Evolutionary conservation across 2,329 filamentous ascomycete genomes (phyloP).

Genomic region (Trichoderma cornu-damae): DNA sequence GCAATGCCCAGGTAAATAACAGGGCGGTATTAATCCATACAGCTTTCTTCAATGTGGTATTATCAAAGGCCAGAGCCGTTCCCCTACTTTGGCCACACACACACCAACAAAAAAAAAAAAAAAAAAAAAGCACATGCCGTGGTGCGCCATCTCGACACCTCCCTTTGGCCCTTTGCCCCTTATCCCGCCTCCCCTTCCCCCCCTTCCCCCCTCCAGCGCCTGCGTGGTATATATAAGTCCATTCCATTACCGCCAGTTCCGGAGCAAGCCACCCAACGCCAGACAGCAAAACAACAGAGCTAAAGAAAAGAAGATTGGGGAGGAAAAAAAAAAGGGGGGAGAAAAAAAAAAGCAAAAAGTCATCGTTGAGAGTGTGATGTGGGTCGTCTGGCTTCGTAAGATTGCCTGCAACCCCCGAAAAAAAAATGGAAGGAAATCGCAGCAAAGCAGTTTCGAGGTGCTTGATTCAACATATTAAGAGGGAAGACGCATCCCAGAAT

Average conservation of each 20-base stretch:
- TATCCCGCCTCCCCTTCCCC: slow-evolving; percentile 1
- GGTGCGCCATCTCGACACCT: neutral
- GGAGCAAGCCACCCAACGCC: slow-evolving; percentile 24
- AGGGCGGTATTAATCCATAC: slow-evolving; percentile 24
- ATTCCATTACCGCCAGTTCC: slow-evolving; percentile 21
- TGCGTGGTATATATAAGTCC: slow-evolving; percentile 19
- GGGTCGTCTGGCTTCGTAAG: slow-evolving; percentile 21
- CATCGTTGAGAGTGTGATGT: slow-evolving; percentile 18
- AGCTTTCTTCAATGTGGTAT: slow-evolving; percentile 17
- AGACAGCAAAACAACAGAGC: slow-evolving; percentile 18
- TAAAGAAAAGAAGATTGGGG: slow-evolving; percentile 1
- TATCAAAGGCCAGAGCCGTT: slow-evolving; percentile 10
- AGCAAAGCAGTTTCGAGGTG: neutral
- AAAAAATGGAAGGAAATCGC: neutral
- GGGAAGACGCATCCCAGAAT: neutral
- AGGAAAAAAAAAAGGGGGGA: neutral
- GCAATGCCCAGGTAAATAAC: slow-evolving; percentile 14
- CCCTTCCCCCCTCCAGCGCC: slow-evolving; percentile 1
- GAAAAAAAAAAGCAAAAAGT: neutral
- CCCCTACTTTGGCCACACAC: neutral
- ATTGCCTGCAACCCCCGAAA: slow-evolving; percentile 11
- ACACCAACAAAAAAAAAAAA: too few species aligned
- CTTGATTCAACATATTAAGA: neutral
- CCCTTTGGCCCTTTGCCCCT: neutral
- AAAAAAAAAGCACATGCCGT: neutral